Percentiles rank a stretch among this genome's conserved stretches.
These are phyloP conservation scores for Marsdenia floribunda DNA, from an alignment of 257 asterid species.

Conservation along the genomic window DNA sequence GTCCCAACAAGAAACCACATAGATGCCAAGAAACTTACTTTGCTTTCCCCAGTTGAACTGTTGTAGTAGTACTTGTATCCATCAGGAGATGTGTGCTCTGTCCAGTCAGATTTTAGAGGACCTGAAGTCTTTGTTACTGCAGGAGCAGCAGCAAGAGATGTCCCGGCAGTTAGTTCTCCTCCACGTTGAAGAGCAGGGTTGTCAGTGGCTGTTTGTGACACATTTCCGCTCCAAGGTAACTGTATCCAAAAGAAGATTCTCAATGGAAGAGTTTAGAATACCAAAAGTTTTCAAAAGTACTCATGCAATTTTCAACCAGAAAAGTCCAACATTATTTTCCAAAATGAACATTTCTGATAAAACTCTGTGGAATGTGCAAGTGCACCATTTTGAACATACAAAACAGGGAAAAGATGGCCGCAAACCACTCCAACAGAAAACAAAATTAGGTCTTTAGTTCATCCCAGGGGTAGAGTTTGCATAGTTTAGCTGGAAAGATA, in stretches of 20 bases:
- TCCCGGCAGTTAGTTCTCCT: conserved; percentile 38
- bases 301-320: background rate
- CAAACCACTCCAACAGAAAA: background rate
- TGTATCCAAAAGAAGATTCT: conserved; percentile 14
- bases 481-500: background rate
- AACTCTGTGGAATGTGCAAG: background rate
- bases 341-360: background rate
- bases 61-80: conserved; percentile 90
- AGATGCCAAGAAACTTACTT: conserved; percentile 38
- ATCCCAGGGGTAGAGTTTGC: background rate
- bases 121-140: conserved; percentile 27
- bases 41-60: conserved; percentile 88
- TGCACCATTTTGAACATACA: background rate
- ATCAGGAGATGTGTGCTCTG: conserved; percentile 91
- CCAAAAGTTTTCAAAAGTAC: background rate
- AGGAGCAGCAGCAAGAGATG: conserved; percentile 29
- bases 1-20: background rate
- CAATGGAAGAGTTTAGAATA: background rate
- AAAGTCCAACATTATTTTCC: background rate
- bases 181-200: conserved; percentile 34
- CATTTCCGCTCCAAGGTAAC: conserved; percentile 63
- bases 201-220: conserved; percentile 38
- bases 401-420: background rate
- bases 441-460: background rate
- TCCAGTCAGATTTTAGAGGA: conserved; percentile 56